phyloP scores from a whole-genome alignment of 73 alveolate species.

The Tetrahymena elliotti region DNA sequence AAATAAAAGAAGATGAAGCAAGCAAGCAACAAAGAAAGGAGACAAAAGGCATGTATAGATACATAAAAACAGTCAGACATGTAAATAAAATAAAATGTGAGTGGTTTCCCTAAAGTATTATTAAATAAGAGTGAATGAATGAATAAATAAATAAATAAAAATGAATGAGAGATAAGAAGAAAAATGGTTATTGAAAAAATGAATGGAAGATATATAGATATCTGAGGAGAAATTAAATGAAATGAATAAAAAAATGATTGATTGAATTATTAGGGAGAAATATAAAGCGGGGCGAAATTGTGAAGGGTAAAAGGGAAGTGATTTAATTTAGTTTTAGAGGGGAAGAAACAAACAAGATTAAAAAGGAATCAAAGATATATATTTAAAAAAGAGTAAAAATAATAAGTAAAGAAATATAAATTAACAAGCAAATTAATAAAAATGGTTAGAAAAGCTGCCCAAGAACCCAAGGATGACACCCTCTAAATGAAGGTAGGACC shows the following conservation, averaged over 20 bases:
- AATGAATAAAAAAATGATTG: neutral
- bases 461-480: neutral
- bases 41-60: neutral
- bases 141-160: neutral
- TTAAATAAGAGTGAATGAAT: neutral
- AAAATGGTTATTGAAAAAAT: neutral
- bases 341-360: neutral
- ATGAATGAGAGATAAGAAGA: neutral
- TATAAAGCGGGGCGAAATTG: conserved; percentile 2
- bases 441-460: neutral
- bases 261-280: neutral
- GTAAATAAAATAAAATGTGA: neutral
- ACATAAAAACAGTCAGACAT: neutral
- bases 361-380: neutral
- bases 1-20: neutral
- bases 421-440: neutral
- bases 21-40: neutral
- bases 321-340: neutral
- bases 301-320: conserved; percentile 1
- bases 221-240: neutral
- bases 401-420: neutral
- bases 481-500: neutral
- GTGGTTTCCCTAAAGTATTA: neutral
- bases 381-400: neutral
- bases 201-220: neutral